Evolutionary conservation across 1,284 basidiomycete genomes (phyloP), one percentile per base, ranked within the genome.

Genomic region (Trichosporon inkin): DNA sequence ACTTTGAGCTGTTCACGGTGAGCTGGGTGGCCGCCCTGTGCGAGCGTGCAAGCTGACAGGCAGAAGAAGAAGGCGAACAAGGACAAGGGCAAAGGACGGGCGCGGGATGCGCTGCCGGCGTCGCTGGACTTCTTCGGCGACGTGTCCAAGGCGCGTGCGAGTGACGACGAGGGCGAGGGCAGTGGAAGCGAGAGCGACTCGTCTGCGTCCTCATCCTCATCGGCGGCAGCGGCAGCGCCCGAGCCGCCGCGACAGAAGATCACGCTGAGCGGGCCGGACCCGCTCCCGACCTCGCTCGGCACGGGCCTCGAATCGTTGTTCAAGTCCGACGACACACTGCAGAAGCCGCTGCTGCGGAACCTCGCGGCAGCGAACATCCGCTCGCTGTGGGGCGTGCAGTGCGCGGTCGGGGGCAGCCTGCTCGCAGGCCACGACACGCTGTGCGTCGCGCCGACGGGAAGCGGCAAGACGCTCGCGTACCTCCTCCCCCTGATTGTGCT

Each of bases 381-480:
- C 55, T 60, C 61, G 39, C 56, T 77, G 10, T 76, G 71, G 72
- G 71, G 72, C 20, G 74, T 76, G 7, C 74, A 74, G 63, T 75
- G 73, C 32, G 70, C 72, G 6, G 71, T 76, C 7, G 62, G 60
- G 13, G 74, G 76, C 6, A 66, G 66, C 36, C 39, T 76, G 19
- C 56, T 77, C 56, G 65, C 88, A 84, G 82, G 80, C 60, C 85
- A 89, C 58, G 91, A 97, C 76, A 82, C 95, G 19, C 86, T 90
- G 64, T 93, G 91, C 22, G 88, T 96, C 28, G 94, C 94, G 1
- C 93, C 93, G 0, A 97, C 93, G 0, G 93, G 93, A 57, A 93
- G 90, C 5, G 93, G 93, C 60, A 97, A 97, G 80, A 97, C 93
- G 0, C 81, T 96, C 5, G 85, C 91, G 1, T 97, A 95, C 77